A percentile compares a stretch with the other conserved stretches of the same genome.
These are phyloP conservation scores for Castanea crenata DNA, from an alignment of 306 rosid species.

Conservation along the genomic window DNA sequence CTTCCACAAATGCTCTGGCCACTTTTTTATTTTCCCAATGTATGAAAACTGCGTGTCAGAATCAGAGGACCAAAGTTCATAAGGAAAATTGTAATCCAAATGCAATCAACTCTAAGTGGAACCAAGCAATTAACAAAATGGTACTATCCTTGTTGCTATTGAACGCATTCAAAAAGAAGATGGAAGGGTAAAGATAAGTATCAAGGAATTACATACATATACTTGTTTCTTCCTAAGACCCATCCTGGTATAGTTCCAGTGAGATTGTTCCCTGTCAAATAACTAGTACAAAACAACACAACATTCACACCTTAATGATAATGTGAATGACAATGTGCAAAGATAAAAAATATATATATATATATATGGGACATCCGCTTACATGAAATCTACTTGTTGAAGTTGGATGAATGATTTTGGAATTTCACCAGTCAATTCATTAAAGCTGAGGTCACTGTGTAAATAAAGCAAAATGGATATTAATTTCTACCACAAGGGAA, in stretches of 20 bases:
- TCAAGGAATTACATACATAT: conserved; percentile 46
- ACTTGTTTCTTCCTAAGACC: conserved; percentile 51
- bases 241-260: conserved; percentile 69
- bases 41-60: conserved; percentile 1
- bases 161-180: conserved; percentile 1
- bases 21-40: neutral
- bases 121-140: neutral
- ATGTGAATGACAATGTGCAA: conserved; percentile 4
- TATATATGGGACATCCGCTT: conserved; percentile 30
- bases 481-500: neutral
- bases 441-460: conserved; percentile 84
- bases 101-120: conserved; percentile 10
- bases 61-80: conserved; percentile 10
- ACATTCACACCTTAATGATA: conserved; percentile 1
- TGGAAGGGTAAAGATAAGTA: conserved; percentile 5
- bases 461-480: conserved; percentile 15
- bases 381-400: conserved; percentile 64
- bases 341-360: no score
- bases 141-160: neutral
- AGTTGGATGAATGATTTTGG: conserved; percentile 57
- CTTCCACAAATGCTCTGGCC: neutral
- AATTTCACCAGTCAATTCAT: conserved; percentile 66
- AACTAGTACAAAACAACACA: conserved; percentile 39
- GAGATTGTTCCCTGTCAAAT: conserved; percentile 72
- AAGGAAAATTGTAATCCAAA: neutral